A percentile compares a stretch with the other conserved stretches of the same genome.
These are phyloP conservation scores for Penicillium arizonense DNA, from an alignment of 495 filamentous ascomycete genomes.

Conservation along the genomic window DNA sequence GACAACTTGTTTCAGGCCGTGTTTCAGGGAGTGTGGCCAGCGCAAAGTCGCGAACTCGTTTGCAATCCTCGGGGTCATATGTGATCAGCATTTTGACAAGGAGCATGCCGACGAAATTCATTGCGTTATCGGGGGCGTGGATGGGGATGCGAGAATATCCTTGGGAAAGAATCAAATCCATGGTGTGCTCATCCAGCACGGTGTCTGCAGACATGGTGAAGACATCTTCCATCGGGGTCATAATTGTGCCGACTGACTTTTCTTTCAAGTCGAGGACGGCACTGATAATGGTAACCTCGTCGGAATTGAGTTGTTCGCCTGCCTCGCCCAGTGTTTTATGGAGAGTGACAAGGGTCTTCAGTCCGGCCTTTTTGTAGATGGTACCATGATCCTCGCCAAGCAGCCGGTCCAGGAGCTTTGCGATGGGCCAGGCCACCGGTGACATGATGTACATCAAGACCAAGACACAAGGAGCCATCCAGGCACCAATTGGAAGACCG, in stretches of 20 bases:
- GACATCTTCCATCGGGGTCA: conserved; percentile 98
- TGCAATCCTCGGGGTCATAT: conserved; percentile 92
- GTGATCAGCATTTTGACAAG: conserved; percentile 98
- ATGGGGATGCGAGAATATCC: conserved; percentile 97
- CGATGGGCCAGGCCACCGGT: conserved; percentile 84
- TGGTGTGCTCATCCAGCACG: conserved; percentile 84
- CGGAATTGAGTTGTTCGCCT: conserved; percentile 87
- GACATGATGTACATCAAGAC: conserved; percentile 88
- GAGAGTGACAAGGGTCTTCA: conserved; percentile 88
- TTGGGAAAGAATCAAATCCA: conserved; percentile 86
- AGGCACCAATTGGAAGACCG: conserved; percentile 93
- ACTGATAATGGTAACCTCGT: conserved; percentile 98
- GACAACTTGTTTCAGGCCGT: conserved; percentile 87
- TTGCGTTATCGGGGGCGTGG: conserved; percentile 74
- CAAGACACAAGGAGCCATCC: conserved; percentile 86
- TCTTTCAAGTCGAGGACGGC: conserved; percentile 95
- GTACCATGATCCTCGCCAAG: conserved; percentile 92
- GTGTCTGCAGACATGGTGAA: conserved; percentile 94
- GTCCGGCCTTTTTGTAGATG: conserved; percentile 90
- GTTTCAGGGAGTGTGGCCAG: conserved; percentile 94
- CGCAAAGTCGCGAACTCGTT: conserved; percentile 81
- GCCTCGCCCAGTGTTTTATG: conserved; percentile 87
- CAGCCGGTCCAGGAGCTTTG: conserved; percentile 83
- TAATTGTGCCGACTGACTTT: conserved; percentile 89
- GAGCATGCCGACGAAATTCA: conserved; percentile 95